Evolutionary conservation across 225 moss, liverwort and hornwort genomes (phyloP), one percentile per base, ranked within the genome.

Genomic region (Marchantia paleacea): DNA sequence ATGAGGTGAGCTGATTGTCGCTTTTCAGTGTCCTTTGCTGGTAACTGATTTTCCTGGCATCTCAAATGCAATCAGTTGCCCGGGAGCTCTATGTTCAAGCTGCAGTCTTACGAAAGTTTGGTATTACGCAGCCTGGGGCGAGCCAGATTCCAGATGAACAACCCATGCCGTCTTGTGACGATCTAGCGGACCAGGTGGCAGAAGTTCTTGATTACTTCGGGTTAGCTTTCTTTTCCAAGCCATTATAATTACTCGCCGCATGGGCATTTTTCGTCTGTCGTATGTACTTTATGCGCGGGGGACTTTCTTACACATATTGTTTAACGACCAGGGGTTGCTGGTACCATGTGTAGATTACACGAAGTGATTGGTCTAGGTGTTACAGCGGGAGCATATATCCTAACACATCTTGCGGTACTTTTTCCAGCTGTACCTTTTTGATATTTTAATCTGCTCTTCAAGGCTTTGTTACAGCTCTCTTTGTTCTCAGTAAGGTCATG

Each of bases 321-420:
- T 22, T 72, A n/a, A 72, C 72, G 50, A 52, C 12, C 50, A 66
- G 13, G 24, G 1, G 47, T 52, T 70, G 69, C 31, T 12, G 16
- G 8, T 72, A 13, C 51, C 7, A 31, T 82, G 76, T 83, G 77
- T 85, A 93, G 93, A 51, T 67, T 93, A 73, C 88, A 89, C 29
- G 97, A 95, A 86, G 97, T 95, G 31, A 93, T 97, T 51, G 91
- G 97, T 13, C 76, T 97, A 78, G 97, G 97, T 26, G 97, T 90
- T 13, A 95, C 92, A 14, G 97, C 88, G 30, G 97, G 97, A 66
- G 95, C 97, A 1, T 95, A 97, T 78, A 84, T 97, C 30, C 89
- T 97, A 50, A 91, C 89, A 39, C 88, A 89, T 25, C 89, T 97
- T 79, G 97, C 95, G 89, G 94, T 97, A 90, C 55, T 64, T 72